Conservation (phyloP, 192 early-diverging fungal genomes). For the Piromyces finnis region DNA sequence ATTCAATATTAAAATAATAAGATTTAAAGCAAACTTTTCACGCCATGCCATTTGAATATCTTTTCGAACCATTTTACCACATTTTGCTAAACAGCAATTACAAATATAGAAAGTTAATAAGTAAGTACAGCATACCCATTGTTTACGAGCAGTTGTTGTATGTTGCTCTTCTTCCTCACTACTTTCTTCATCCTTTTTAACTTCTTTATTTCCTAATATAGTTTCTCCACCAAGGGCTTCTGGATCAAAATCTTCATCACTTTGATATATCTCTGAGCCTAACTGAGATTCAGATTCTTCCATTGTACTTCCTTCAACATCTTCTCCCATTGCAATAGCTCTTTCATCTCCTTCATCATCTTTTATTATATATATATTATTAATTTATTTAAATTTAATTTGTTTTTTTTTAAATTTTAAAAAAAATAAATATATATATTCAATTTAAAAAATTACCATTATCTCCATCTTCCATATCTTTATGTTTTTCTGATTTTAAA, state of each 20-base stretch:
- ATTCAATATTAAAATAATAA: conserved; percentile 64
- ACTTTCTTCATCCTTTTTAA: background rate
- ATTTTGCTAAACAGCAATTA: background rate
- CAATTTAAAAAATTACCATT: no score
- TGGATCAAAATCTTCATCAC: background rate
- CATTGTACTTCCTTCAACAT: background rate
- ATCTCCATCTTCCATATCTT: background rate
- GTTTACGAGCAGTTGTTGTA: background rate
- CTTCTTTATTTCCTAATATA: background rate
- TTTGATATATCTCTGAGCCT: background rate
- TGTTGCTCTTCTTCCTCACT: background rate
- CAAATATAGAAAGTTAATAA: background rate
- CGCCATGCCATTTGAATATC: conserved; percentile 81
- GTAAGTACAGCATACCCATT: background rate
- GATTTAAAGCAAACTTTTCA: conserved; percentile 84
- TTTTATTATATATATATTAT: no score
- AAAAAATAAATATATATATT: no score
- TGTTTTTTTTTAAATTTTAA: no score
- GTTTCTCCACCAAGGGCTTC: background rate
- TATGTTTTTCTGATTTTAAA: background rate
- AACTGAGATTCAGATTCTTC: background rate
- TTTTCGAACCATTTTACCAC: background rate
- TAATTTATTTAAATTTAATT: no score
- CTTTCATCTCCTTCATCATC: background rate
- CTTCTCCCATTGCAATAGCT: background rate